Evolutionary conservation across 257 asterid species (phyloP).

Genomic region (Catharanthus roseus): DNA sequence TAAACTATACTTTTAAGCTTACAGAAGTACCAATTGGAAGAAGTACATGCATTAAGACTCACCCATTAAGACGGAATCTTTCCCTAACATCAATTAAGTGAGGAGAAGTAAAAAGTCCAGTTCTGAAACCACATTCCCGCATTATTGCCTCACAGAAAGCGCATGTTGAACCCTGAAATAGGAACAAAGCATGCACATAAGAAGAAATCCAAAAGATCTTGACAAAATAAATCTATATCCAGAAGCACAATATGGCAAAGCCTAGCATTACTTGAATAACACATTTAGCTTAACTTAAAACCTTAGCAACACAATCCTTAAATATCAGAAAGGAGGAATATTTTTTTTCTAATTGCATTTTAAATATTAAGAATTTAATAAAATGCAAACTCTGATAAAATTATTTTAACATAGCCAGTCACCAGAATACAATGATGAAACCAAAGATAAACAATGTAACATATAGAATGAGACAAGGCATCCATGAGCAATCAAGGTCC

Average conservation of each 20-base stretch:
- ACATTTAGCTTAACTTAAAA: not conserved
- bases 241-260: not conserved
- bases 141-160: constrained; percentile 77
- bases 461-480: not conserved
- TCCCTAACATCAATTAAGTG: constrained; percentile 93
- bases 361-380: not conserved
- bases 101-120: constrained; percentile 90
- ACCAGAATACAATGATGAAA: not conserved
- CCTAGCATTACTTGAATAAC: not conserved
- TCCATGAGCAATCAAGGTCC: not conserved
- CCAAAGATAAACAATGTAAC: not conserved
- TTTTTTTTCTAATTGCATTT: not conserved
- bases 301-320: not conserved
- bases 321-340: not conserved
- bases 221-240: not conserved
- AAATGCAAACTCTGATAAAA: not conserved
- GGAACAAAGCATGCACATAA: constrained; percentile 15
- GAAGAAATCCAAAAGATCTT: constrained; percentile 2
- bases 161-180: constrained; percentile 79
- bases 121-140: constrained; percentile 72
- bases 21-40: not conserved
- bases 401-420: not conserved
- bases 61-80: constrained; percentile 85
- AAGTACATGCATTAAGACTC: not conserved
- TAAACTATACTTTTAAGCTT: not conserved